Conservation (phyloP, 257 asterid genomes). For the Nicotiana benthamiana region DNA sequence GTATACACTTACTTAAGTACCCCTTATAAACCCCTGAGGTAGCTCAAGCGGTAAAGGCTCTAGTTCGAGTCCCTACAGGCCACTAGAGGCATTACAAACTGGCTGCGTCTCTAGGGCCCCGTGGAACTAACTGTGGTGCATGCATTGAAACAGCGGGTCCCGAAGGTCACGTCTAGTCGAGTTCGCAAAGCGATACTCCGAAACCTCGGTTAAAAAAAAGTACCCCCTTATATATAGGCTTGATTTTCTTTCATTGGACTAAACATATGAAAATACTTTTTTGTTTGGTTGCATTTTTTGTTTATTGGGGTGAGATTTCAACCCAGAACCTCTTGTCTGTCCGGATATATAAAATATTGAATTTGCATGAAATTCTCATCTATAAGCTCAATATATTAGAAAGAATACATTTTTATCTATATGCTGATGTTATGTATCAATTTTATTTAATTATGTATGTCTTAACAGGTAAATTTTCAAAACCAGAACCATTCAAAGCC, state of each 20-base stretch:
- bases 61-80: too few species aligned
- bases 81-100: too few species aligned
- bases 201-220: too few species aligned
- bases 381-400: neutral
- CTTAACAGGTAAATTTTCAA: conserved; percentile 24
- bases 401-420: neutral
- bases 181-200: too few species aligned
- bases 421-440: neutral
- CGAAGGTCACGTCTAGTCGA: too few species aligned
- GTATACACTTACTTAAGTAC: too few species aligned
- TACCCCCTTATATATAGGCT: neutral
- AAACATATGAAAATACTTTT: neutral
- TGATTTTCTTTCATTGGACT: neutral
- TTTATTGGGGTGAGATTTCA: neutral
- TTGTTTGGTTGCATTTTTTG: neutral
- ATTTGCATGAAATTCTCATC: neutral
- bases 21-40: too few species aligned
- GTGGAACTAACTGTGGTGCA: too few species aligned
- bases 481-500: conserved; percentile 43
- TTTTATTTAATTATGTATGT: neutral
- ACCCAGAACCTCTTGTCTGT: neutral
- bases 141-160: too few species aligned
- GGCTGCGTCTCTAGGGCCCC: too few species aligned
- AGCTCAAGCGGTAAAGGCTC: too few species aligned
- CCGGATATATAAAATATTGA: neutral